phyloP scores from a whole-genome alignment of 805 yeast species.

The Wickerhamiella australiensis region DNA sequence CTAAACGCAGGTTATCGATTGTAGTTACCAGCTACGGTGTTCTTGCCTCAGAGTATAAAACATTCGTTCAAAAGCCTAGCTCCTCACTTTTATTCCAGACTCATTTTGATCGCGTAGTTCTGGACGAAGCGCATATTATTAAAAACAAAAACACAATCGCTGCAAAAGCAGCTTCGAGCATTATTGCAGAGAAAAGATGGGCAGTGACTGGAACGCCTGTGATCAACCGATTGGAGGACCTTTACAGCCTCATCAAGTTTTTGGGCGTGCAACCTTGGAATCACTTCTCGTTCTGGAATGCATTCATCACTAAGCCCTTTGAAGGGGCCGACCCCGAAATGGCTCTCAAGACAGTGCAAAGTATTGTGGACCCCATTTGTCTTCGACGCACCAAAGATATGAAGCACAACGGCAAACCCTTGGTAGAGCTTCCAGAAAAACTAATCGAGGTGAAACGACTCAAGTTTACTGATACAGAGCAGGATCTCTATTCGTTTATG shows the following conservation, averaged over 20 bases:
- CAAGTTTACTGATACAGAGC: constrained; percentile 54
- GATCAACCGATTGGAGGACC: constrained; percentile 74
- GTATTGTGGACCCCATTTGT: constrained; percentile 71
- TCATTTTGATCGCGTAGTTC: constrained; percentile 58
- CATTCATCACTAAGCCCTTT: constrained; percentile 73
- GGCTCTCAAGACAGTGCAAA: constrained; percentile 73
- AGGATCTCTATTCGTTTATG: constrained; percentile 52
- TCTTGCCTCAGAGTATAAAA: constrained; percentile 59
- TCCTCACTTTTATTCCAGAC: constrained; percentile 52
- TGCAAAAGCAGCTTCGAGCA: constrained; percentile 59
- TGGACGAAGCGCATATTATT: constrained; percentile 88
- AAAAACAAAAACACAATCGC: constrained; percentile 69
- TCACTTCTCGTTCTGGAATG: constrained; percentile 73
- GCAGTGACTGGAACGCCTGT: constrained; percentile 88
- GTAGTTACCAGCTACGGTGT: constrained; percentile 83
- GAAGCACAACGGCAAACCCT: constrained; percentile 63
- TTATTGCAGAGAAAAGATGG: constrained; percentile 65
- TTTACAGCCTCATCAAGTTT: constrained; percentile 64
- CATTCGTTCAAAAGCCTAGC: constrained; percentile 12
- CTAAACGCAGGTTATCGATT: constrained; percentile 26
- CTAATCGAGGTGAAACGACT: constrained; percentile 58
- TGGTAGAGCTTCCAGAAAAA: constrained; percentile 68
- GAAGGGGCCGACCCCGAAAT: constrained; percentile 50
- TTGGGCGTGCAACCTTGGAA: constrained; percentile 83
- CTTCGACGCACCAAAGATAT: constrained; percentile 77